Percentiles rank a stretch among this genome's conserved stretches.
Evolutionary conservation across 2,329 filamentous ascomycete genomes (phyloP).

Genomic region (Neofusicoccum umdonicola): DNA sequence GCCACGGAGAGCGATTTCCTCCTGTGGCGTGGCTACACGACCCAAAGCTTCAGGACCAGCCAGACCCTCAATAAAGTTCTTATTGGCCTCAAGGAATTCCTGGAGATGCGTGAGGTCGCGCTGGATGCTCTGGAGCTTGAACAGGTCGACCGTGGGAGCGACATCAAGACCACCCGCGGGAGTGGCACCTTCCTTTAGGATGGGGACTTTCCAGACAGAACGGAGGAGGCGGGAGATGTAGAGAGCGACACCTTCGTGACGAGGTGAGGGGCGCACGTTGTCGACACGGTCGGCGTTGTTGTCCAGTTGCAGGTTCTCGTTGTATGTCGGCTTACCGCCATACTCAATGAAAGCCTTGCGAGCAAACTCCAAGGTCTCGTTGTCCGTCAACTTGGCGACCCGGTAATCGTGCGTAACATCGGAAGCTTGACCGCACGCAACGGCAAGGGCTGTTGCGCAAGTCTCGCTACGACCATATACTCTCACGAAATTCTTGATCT

Average conservation of each 20-base stretch:
- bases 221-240: conserved; percentile 88
- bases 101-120: conserved; percentile 75
- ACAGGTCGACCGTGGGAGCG: conserved; percentile 61
- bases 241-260: conserved; percentile 82
- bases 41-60: conserved; percentile 87
- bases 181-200: conserved; percentile 58
- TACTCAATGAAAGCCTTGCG: conserved; percentile 87
- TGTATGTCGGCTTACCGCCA: conserved; percentile 81
- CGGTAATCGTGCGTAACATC: conserved; percentile 73
- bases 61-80: conserved; percentile 86
- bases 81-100: conserved; percentile 83
- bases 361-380: conserved; percentile 80
- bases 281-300: conserved; percentile 68
- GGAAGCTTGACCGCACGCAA: conserved; percentile 89
- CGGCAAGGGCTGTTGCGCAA: conserved; percentile 84
- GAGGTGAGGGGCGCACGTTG: conserved; percentile 79
- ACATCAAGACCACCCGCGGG: conserved; percentile 64
- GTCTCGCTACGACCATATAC: conserved; percentile 87
- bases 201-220: conserved; percentile 78
- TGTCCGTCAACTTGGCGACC: conserved; percentile 70
- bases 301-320: conserved; percentile 69
- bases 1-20: conserved; percentile 87
- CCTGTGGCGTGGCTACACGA: conserved; percentile 74
- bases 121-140: conserved; percentile 74
- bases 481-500: conserved; percentile 79